A percentile compares a stretch with the other conserved stretches of the same genome.
Conservation (phyloP, 768 basidiomycete genomes). For the Termitomyces sp. region DNA sequence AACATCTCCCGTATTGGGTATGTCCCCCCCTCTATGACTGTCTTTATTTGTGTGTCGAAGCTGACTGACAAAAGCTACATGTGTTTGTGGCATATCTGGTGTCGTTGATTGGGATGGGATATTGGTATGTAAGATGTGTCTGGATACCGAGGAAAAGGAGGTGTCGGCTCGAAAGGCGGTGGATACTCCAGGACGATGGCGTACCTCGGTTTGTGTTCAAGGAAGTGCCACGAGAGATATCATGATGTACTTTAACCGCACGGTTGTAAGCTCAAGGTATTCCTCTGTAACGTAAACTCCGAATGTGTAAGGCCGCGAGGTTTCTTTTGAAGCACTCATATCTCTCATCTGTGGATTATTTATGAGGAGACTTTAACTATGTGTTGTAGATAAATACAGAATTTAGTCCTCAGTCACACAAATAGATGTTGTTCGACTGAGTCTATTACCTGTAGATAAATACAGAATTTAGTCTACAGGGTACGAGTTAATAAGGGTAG, state of each 20-base stretch:
- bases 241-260: background rate
- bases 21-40: conserved; percentile 30
- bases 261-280: background rate
- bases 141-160: conserved; percentile 45
- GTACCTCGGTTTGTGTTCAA: conserved; percentile 48
- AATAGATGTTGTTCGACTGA: too few relatives aligned
- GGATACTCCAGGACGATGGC: conserved; percentile 50
- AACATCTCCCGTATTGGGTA: conserved; percentile 66
- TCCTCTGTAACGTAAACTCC: background rate
- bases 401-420: too few relatives aligned
- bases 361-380: too few relatives aligned
- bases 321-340: background rate
- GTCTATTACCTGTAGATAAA: too few relatives aligned
- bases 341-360: too few relatives aligned
- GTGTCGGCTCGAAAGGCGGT: conserved; percentile 46
- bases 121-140: conserved; percentile 51
- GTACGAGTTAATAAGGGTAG: too few relatives aligned
- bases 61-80: conserved; percentile 37
- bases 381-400: too few relatives aligned
- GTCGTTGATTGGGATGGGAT: conserved; percentile 43
- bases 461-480: too few relatives aligned
- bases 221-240: background rate
- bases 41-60: conserved; percentile 21
- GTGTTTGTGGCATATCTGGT: conserved; percentile 40
- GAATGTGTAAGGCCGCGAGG: background rate